Evolutionary conservation across 164 flowering plant species (phyloP), one percentile per base, ranked within the genome.

Genomic region (Magnolia sinica): DNA sequence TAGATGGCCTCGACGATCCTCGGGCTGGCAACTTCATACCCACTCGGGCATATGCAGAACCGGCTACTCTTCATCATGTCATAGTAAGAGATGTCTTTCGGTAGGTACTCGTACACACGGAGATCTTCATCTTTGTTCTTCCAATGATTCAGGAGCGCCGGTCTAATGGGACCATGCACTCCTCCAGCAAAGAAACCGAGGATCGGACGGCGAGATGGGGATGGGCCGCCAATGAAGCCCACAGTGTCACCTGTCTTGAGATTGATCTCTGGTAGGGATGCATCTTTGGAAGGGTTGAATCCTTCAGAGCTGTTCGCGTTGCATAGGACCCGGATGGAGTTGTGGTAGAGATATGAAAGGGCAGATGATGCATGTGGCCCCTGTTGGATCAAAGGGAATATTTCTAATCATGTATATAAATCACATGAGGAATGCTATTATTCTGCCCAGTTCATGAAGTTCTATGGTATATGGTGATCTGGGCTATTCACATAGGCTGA

Each of bases 181-280:
- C 74, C 78, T 24, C 88, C 88, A 4, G 88, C 88, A 71, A 82
- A 86, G 80, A 86, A 86, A 1, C 86, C 88, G 8, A 86, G 86
- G 58, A 81, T 67, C 55, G 66, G 20, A 45, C 86, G 81, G 45
- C 64, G 16, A 1, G 82, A 79, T 6, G 86, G 78, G 45, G 76
- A 71, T 23, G 77, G 83, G 20, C 86, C 86, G 1, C 86, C 88
- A 50, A 81, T 64, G 45, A 79, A 23, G 7, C 51, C 65, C 37
- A 58, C 23, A 7, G 58, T 23, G n/a, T 22, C 37, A 0, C 78
- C 73, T 13, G 63, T 50, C 22, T 1, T 37, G 72, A 86, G 74
- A 68, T 80, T 74, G 68, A 83, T 84, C 74, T 86, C 85, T 50
- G 88, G 86, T 51, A 86, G 82, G 8, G 86, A 79, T 1, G 79